Evolutionary conservation across 176 grass and related monocot species (phyloP), one percentile per base, ranked within the genome.

Genomic region (Bothriochloa decipiens): DNA sequence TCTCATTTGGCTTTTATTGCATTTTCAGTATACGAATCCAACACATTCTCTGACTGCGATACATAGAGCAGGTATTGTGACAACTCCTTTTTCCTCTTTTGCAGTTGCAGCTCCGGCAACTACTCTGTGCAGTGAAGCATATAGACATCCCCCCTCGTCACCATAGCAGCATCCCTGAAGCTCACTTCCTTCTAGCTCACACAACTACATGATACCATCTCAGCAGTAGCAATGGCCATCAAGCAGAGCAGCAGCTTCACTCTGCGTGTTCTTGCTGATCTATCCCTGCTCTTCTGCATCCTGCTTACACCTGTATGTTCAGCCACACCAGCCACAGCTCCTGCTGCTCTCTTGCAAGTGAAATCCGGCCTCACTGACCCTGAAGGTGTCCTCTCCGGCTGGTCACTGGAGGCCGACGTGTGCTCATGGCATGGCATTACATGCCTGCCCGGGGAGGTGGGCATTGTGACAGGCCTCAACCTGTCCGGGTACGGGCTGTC

Each of bases 361-460:
- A 98, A 89, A 58, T 91, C 93, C 36, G 42, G 74, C 39, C 71
- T 96, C 80, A 62, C 66, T 29, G 93, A 95, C 49, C 85, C 85
- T 20, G 17, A 81, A 39, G 87, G 87, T 41, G 88, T 85, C 52
- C 83, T 98, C 81, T 85, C 91, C 6, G 74, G 82, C 50, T 97
- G 94, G 94, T 94, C 87, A 8, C 71, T 20, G 58, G 72, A 81
- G 79, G 42, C 84, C 53, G 84, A 91, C 70, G 65, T 93, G 26
- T 98, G 96, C 85, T 85, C 76, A 50, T 95, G 93, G 96, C 84
- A 91, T 1, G 93, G 93, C 42, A 75, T 98, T 65, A 72, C 77
- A 15, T 98, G 96, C 81, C 66, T 53, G 9, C 55, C 52, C 17
- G 83, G 65, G 22, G 47, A 81, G 66, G 45, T 20, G 72, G 67